These are phyloP conservation scores for Boletus patriciae DNA, from an alignment of 768 basidiomycete genomes.

Conservation along the genomic window DNA sequence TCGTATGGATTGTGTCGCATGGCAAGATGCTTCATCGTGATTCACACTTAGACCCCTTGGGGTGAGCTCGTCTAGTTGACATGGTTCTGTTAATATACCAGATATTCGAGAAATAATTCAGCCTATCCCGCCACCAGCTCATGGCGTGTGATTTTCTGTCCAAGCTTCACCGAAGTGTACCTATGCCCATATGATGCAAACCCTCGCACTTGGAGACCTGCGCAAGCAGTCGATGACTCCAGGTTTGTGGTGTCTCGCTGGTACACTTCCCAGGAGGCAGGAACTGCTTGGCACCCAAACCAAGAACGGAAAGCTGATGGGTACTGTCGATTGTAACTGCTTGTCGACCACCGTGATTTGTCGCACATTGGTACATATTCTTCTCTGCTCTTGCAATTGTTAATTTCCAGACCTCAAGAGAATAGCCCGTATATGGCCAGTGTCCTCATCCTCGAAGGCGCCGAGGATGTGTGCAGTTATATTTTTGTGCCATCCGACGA, in stretches of 20 bases:
- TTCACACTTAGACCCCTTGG: conserved; percentile 4
- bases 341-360: neutral
- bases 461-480: neutral
- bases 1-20: neutral
- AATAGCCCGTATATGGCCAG: neutral
- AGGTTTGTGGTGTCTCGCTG: conserved; percentile 38
- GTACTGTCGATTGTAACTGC: conserved; percentile 1
- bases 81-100: conserved; percentile 12
- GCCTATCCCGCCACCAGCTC: neutral
- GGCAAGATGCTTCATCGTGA: neutral
- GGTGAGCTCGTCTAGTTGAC: conserved; percentile 16
- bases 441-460: neutral
- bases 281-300: conserved; percentile 43
- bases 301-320: conserved; percentile 67
- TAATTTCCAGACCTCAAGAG: neutral
- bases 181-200: conserved; percentile 43
- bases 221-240: conserved; percentile 40
- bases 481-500: neutral
- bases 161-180: neutral
- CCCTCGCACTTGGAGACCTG: conserved; percentile 37
- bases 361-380: neutral
- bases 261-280: conserved; percentile 42
- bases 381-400: neutral
- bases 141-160: neutral
- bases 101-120: conserved; percentile 6